Percentiles rank a stretch among this genome's conserved stretches.
phyloP scores from a whole-genome alignment of 106 monocot species.

The Apostasia ramifera region DNA sequence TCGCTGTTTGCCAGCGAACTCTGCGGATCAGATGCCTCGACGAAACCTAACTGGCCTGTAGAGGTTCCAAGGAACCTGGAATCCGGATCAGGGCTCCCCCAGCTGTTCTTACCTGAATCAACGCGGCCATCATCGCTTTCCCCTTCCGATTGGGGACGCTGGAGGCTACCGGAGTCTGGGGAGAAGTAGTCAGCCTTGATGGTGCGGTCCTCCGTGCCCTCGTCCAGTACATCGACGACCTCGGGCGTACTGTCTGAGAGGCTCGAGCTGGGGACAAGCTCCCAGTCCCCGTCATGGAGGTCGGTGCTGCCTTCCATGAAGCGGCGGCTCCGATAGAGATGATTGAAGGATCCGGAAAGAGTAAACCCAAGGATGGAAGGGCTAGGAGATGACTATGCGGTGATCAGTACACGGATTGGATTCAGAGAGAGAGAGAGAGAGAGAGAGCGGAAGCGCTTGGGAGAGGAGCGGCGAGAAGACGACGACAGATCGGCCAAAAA shows the following conservation, averaged over 20 bases:
- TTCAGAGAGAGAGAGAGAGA: no score
- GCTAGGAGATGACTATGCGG: no score
- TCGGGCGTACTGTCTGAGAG: background rate
- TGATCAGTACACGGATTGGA: no score
- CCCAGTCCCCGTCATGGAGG: conserved; percentile 28
- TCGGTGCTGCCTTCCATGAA: conserved; percentile 6
- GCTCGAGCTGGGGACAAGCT: conserved; percentile 15
- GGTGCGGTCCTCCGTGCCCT: conserved; percentile 4
- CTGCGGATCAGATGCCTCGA: background rate
- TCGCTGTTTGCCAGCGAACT: background rate
- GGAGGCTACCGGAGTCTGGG: conserved; percentile 5
- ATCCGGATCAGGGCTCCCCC: conserved; percentile 11
- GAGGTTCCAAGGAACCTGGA: background rate
- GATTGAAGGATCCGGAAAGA: no score
- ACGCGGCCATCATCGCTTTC: background rate
- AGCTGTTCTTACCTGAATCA: conserved; percentile 24
- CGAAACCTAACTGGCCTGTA: background rate
- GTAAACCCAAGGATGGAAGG: no score
- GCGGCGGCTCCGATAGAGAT: no score
- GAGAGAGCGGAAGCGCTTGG: no score
- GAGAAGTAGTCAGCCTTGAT: conserved; percentile 52
- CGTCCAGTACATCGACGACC: background rate
- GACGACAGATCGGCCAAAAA: no score
- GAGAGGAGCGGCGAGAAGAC: no score
- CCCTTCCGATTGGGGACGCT: background rate